A percentile compares a stretch with the other conserved stretches of the same genome.
Evolutionary conservation across 192 early-diverging fungal genomes (phyloP).

Genomic region (Coemansia sp.): DNA sequence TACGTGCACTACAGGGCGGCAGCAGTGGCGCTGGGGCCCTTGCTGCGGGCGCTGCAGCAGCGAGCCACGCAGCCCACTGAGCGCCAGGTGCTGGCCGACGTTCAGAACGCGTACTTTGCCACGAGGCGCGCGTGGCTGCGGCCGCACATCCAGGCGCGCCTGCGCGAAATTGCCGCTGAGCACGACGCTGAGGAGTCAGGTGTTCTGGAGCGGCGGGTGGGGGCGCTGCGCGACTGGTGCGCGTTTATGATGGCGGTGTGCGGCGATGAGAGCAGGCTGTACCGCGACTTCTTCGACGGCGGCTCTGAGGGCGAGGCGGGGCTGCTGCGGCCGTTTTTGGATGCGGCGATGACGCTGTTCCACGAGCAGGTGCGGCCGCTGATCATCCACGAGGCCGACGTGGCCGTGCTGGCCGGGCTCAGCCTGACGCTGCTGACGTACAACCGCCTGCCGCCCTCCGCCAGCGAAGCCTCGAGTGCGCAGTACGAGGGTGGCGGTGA

Average conservation of each 20-base stretch:
- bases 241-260: constrained; percentile 85
- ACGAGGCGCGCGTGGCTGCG: constrained; percentile 68
- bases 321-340: constrained; percentile 69
- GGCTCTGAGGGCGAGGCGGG: constrained; percentile 33
- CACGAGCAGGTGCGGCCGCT: constrained; percentile 85
- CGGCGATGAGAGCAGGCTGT: constrained; percentile 80
- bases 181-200: constrained; percentile 7
- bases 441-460: constrained; percentile 10
- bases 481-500: not conserved
- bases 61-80: constrained; percentile 57
- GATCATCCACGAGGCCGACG: constrained; percentile 83
- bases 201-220: constrained; percentile 10
- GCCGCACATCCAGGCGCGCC: constrained; percentile 62
- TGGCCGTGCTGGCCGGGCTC: constrained; percentile 80
- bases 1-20: constrained; percentile 81
- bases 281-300: constrained; percentile 69
- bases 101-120: constrained; percentile 72
- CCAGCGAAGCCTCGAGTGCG: not conserved
- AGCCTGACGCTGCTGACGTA: constrained; percentile 56
- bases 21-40: constrained; percentile 59
- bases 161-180: constrained; percentile 54
- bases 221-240: constrained; percentile 56
- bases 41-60: constrained; percentile 78
- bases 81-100: constrained; percentile 77
- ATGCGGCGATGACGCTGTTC: constrained; percentile 69